A percentile compares a stretch with the other conserved stretches of the same genome.
Evolutionary conservation across 805 yeast genomes (phyloP).

Genomic region (Candida easanensis): DNA sequence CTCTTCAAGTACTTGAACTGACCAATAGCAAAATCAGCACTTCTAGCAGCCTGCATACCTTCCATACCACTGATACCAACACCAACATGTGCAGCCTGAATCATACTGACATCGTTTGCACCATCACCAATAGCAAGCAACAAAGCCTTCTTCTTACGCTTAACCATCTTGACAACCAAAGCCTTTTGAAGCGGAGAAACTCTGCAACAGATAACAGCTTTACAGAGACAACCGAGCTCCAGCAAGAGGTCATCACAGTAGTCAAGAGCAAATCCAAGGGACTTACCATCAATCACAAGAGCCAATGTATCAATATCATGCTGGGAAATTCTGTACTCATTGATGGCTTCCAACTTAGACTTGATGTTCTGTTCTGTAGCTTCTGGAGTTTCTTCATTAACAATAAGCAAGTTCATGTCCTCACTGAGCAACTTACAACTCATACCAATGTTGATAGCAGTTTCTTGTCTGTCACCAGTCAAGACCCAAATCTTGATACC

Average conservation of each 20-base stretch:
- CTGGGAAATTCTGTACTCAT: constrained; percentile 58
- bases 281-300: constrained; percentile 89
- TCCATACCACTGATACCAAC: constrained; percentile 99
- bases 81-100: constrained; percentile 99
- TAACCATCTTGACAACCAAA: constrained; percentile 90
- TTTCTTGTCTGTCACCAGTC: constrained; percentile 98
- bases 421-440: constrained; percentile 91
- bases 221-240: constrained; percentile 80
- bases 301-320: constrained; percentile 81
- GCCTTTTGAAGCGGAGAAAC: constrained; percentile 98
- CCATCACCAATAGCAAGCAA: constrained; percentile 97
- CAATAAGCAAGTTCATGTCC: constrained; percentile 89
- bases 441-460: constrained; percentile 98
- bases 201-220: constrained; percentile 96
- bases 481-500: constrained; percentile 97
- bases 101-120: constrained; percentile 98
- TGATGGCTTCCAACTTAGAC: constrained; percentile 73
- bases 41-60: constrained; percentile 98
- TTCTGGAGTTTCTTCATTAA: constrained; percentile 80
- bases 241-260: constrained; percentile 76
- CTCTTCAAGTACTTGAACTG: constrained; percentile 87
- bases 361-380: constrained; percentile 72
- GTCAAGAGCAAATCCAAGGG: constrained; percentile 83
- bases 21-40: constrained; percentile 96
- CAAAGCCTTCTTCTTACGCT: constrained; percentile 68